phyloP scores from a whole-genome alignment of 345 rosid genomes.

The Moricandia arvensis region DNA sequence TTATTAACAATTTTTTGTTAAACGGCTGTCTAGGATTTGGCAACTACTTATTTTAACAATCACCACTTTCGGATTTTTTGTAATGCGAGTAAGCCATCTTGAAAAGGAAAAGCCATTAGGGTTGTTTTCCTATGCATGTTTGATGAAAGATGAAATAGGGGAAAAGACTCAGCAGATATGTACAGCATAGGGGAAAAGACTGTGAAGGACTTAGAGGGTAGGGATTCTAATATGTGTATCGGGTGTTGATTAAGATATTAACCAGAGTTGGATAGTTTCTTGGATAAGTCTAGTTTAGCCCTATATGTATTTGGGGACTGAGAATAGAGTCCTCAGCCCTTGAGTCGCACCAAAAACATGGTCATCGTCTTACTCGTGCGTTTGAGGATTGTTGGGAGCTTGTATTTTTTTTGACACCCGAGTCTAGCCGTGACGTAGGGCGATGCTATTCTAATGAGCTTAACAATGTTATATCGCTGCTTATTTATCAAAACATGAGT shows the following conservation, averaged over 20 bases:
- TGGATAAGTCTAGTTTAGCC: not conserved
- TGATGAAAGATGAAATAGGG: not conserved
- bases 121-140: no score
- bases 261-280: not conserved
- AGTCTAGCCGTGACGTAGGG: not conserved
- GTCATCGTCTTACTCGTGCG: no score
- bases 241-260: not conserved
- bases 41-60: no score
- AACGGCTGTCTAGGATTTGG: not conserved
- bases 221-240: not conserved
- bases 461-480: not conserved
- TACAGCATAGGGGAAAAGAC: not conserved
- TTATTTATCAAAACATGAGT: not conserved
- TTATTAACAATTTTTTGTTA: not conserved
- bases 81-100: not conserved
- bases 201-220: not conserved
- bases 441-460: not conserved
- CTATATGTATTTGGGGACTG: not conserved
- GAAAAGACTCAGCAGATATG: not conserved
- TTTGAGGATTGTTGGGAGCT: not conserved
- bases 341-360: no score
- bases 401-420: no score
- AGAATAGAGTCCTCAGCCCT: not conserved
- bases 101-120: not conserved
- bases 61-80: not conserved